Conservation (phyloP, 495 filamentous ascomycete species). For the Annulohypoxylon moriforme region DNA sequence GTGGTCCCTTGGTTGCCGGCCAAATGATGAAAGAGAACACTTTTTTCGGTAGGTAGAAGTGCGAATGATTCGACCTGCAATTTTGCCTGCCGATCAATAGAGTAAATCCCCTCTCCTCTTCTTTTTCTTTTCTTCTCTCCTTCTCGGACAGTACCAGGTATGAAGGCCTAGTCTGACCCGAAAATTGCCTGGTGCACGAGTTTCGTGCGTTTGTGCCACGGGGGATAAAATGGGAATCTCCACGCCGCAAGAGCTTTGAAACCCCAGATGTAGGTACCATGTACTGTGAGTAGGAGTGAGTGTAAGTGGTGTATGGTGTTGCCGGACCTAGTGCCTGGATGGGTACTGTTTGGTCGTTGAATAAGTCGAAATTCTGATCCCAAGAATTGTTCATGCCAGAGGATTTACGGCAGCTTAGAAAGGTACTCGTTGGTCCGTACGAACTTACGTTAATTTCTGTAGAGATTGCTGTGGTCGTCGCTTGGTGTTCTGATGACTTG, state of each 20-base stretch:
- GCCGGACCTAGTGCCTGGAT: constrained; percentile 5
- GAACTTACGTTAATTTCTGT: constrained; percentile 13
- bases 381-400: not conserved
- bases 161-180: not conserved
- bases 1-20: constrained; percentile 19
- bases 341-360: not conserved
- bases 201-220: constrained; percentile 30
- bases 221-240: constrained; percentile 15
- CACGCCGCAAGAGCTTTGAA: constrained; percentile 21
- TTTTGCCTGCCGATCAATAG: constrained; percentile 26
- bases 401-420: not conserved
- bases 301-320: constrained; percentile 15
- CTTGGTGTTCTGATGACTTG: constrained; percentile 27
- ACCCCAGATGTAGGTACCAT: constrained; percentile 13
- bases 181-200: constrained; percentile 6
- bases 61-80: constrained; percentile 16
- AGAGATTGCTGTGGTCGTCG: constrained; percentile 21
- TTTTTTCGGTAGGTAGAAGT: constrained; percentile 23
- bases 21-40: constrained; percentile 11
- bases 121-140: not conserved
- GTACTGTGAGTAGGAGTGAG: constrained; percentile 9
- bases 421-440: not conserved
- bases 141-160: not conserved
- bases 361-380: constrained; percentile 1
- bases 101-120: not conserved